These are phyloP conservation scores for Neurospora intermedia DNA, from an alignment of 495 filamentous ascomycete genomes.

Conservation along the genomic window DNA sequence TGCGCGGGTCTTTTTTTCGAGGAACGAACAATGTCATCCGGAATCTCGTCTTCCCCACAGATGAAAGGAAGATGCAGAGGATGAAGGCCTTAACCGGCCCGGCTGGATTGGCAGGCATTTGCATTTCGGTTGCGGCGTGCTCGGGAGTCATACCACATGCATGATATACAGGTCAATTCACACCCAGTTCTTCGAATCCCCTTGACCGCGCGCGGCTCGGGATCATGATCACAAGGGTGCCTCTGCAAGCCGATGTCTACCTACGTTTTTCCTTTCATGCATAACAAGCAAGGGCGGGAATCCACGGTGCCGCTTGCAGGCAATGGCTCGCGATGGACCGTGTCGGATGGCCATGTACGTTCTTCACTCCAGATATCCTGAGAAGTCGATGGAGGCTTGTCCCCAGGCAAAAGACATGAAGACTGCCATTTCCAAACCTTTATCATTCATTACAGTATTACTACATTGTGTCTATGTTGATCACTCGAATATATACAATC, in stretches of 20 bases:
- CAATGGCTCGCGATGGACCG: neutral
- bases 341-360: neutral
- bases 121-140: conserved; percentile 30
- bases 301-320: neutral
- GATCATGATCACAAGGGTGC: neutral
- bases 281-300: neutral
- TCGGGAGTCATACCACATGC: conserved; percentile 29
- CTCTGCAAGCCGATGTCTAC: neutral
- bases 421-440: neutral
- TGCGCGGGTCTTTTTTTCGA: conserved; percentile 16
- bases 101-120: conserved; percentile 26
- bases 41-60: conserved; percentile 14
- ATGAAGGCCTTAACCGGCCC: conserved; percentile 13
- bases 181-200: conserved; percentile 24
- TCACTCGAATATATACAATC: neutral
- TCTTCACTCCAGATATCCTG: neutral
- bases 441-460: neutral
- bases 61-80: conserved; percentile 13
- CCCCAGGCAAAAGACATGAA: neutral
- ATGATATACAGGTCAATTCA: conserved; percentile 31
- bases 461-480: neutral
- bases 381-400: neutral
- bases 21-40: conserved; percentile 20
- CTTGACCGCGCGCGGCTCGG: neutral
- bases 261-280: neutral